These are phyloP conservation scores for Borealophlyctis nickersoniae DNA, from an alignment of 192 early-diverging fungal genomes.

Conservation along the genomic window DNA sequence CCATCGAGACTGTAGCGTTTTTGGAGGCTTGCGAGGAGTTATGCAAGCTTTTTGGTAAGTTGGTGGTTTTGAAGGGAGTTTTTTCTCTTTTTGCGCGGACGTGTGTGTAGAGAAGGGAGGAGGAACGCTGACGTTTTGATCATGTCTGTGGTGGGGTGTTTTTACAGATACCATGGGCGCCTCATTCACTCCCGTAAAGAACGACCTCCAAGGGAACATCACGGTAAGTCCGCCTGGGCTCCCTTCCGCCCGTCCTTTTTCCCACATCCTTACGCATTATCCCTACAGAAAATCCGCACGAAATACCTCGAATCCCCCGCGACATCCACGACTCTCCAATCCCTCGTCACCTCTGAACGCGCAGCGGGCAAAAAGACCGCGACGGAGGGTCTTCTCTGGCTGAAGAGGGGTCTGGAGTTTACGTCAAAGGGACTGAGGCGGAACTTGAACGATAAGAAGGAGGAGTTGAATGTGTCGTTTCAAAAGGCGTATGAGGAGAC, in stretches of 20 bases:
- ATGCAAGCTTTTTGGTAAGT: constrained; percentile 69
- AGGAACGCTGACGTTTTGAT: neutral
- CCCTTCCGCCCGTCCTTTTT: neutral
- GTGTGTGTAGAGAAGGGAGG: neutral
- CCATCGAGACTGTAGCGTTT: constrained; percentile 74
- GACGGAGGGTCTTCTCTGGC: constrained; percentile 90
- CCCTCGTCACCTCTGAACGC: constrained; percentile 70
- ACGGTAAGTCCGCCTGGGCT: constrained; percentile 45
- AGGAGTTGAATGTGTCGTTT: constrained; percentile 46
- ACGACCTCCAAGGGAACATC: constrained; percentile 91
- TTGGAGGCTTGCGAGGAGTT: constrained; percentile 75
- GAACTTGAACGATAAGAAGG: constrained; percentile 39
- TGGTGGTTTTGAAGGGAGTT: too few species aligned
- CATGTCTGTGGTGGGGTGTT: too few species aligned
- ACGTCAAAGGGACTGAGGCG: constrained; percentile 41
- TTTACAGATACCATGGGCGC: constrained; percentile 42
- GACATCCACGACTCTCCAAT: constrained; percentile 75
- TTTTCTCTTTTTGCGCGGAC: too few species aligned
- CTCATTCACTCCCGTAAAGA: constrained; percentile 84
- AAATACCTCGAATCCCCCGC: constrained; percentile 66
- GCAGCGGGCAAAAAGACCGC: constrained; percentile 80
- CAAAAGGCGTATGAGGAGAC: constrained; percentile 43
- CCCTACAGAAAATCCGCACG: constrained; percentile 72
- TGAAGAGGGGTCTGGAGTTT: constrained; percentile 65
- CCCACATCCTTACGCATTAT: too few species aligned